Evolutionary conservation across 345 rosid genomes (phyloP), one percentile per base, ranked within the genome.

Genomic region (Citrus medica): DNA sequence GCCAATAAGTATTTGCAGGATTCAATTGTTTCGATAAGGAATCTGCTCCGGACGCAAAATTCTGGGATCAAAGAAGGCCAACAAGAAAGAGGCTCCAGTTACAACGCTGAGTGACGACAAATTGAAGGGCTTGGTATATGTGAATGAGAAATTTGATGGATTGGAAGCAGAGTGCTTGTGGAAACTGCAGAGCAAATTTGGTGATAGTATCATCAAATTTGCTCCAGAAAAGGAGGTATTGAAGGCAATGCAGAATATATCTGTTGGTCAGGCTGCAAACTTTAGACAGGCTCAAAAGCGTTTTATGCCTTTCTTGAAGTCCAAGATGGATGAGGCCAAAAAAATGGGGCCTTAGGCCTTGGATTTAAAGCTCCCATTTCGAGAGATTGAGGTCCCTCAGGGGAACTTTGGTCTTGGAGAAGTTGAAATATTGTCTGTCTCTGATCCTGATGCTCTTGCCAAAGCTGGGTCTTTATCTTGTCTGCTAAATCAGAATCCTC

Each of bases 1-100:
- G 94, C 99, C 51, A 94, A 92, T 85, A 94, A 91, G 66, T 96
- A 96, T 86, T 69, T 96, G 90, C 99, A 96, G 76, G 97, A 91
- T 59, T 91, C 95, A 2, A 92, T 94, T 78, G 90, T 83, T 42
- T 42, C 83, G 74, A 90, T 91, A 94, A 90, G 97, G 83, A 94
- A 92, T 87, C 88, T 89, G 82, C 92, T 89, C 28, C 92, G 88
- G 59, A 91, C 88, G 67, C 95, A 94, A 85, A 83, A 32, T 90
- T 65, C 80, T 74, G 24, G 92, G 94, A 63, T 85, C 94, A 9
- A 95, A 89, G 84, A 93, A 91, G 85, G 85, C 85, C 62, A 89
- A 85, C 71, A 92, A 91, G 84, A 88, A 86, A 81, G 98, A 88
- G 60, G 86, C 86, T 73, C 89, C 93, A 48, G 90, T 80, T 76